Evolutionary conservation across 805 yeast genomes (phyloP).

Genomic region (Ogataea sp.): DNA sequence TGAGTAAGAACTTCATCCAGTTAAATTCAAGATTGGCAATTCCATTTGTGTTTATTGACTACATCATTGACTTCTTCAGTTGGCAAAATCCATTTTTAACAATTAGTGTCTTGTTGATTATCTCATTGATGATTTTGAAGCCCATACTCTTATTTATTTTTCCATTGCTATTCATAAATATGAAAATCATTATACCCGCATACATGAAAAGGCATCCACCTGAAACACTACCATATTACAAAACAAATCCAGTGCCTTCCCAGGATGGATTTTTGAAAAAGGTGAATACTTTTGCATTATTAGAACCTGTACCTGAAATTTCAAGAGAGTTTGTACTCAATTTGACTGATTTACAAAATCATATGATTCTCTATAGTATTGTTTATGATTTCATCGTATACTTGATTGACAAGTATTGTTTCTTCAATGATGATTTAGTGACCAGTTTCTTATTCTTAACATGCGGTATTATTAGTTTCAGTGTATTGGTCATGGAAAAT

Average conservation of each 20-base stretch:
- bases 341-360: slow-evolving; percentile 78
- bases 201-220: slow-evolving; percentile 58
- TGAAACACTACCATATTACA: slow-evolving; percentile 28
- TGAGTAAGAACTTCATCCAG: slow-evolving; percentile 60
- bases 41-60: slow-evolving; percentile 56
- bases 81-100: slow-evolving; percentile 65
- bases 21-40: slow-evolving; percentile 54
- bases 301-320: slow-evolving; percentile 71
- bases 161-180: slow-evolving; percentile 47
- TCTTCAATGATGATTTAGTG: slow-evolving; percentile 53
- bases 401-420: slow-evolving; percentile 47
- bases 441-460: slow-evolving; percentile 44
- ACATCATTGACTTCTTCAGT: slow-evolving; percentile 40
- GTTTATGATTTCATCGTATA: slow-evolving; percentile 50
- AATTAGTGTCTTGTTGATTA: slow-evolving; percentile 38
- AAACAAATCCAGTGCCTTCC: slow-evolving; percentile 36
- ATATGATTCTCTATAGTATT: slow-evolving; percentile 56
- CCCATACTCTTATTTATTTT: slow-evolving; percentile 48
- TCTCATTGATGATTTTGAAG: slow-evolving; percentile 38
- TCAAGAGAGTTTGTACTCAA: slow-evolving; percentile 73
- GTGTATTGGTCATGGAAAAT: slow-evolving; percentile 5
- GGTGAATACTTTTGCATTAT: slow-evolving; percentile 29
- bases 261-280: slow-evolving; percentile 42
- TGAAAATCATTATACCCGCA: slow-evolving; percentile 59
- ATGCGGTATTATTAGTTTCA: slow-evolving; percentile 24